Evolutionary conservation across 2,329 filamentous ascomycete genomes (phyloP), one percentile per base, ranked within the genome.

Genomic region (Neonectria hederae): DNA sequence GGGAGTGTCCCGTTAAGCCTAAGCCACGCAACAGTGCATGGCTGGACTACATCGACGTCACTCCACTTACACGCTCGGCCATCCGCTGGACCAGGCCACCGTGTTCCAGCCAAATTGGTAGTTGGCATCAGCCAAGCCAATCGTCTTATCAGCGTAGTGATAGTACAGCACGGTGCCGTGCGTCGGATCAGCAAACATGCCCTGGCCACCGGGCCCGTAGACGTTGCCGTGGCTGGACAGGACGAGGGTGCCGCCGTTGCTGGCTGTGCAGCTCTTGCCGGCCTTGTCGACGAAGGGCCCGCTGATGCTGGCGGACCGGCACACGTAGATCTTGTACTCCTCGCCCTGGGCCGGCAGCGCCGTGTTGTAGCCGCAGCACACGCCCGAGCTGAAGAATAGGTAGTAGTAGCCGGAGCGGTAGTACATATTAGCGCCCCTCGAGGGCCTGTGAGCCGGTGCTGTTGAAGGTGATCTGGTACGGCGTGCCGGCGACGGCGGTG

Each of bases 261-360:
- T 87, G 2, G 79, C 78, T 65, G 85, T 84, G 2, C 89, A 91
- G 32, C 80, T 77, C 17, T 73, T 78, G 2, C 89, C 88, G 54
- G 72, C 74, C 59, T 83, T 77, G 70, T 92, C 89, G 26, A 84
- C 86, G 70, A 88, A 92, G 1, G 79, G 79, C 0, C 87, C 82
- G 2, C 80, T 86, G 5, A 83, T 81, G 7, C 77, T 81, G 1
- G 76, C 80, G 4, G 84, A 87, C n/a, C 88, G 79, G 78, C 89
- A 91, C 26, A 90, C 87, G 71, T 84, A 85, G 74, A 91, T 88
- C 74, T 85, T 86, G 76, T 92, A 92, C 76, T 91, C 89, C n/a
- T 79, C 78, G 4, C 89, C 89, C 0, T 80, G 53, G 0, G 86
- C 82, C 0, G 89, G 87, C 59, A 74, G 78, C 58, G 69, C 78